Conservation (phyloP, 305 asterid species). For the Stenogyne calaminthoides region DNA sequence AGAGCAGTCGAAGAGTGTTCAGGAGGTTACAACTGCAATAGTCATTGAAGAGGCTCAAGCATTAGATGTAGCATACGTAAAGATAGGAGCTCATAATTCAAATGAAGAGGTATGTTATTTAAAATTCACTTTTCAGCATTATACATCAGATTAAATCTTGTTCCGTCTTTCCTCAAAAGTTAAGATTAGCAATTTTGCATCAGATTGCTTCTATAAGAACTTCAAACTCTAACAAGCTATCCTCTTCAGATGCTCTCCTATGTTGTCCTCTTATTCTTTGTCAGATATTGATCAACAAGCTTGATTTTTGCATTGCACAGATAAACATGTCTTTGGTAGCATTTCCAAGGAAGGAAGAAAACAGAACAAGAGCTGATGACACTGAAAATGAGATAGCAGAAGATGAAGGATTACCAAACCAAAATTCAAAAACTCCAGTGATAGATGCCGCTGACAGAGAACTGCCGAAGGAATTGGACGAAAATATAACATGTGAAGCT, state of each 20-base stretch:
- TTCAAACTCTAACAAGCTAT: not conserved
- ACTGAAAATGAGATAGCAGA: constrained; percentile 10
- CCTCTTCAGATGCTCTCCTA: not conserved
- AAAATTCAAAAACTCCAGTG: constrained; percentile 23
- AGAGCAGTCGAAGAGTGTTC: constrained; percentile 34
- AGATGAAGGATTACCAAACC: constrained; percentile 28
- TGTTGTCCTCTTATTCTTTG: not conserved
- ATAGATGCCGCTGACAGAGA: constrained; percentile 24
- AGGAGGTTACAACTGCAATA: constrained; percentile 27
- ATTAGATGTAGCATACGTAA: constrained; percentile 22
- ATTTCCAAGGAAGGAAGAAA: constrained; percentile 25
- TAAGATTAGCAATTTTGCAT: not conserved
- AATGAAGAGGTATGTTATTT: constrained; percentile 41
- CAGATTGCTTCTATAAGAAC: not conserved
- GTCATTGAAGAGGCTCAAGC: constrained; percentile 33
- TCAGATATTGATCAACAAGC: constrained; percentile 15
- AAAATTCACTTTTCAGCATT: constrained; percentile 22
- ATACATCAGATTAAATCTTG: not conserved
- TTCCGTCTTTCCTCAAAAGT: not conserved
- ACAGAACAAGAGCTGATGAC: constrained; percentile 27
- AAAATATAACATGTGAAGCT: constrained; percentile 25
- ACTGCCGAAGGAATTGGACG: constrained; percentile 24
- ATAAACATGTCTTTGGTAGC: constrained; percentile 20
- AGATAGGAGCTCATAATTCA: constrained; percentile 33
- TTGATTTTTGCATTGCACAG: constrained; percentile 27